Evolutionary conservation across 495 filamentous ascomycete species (phyloP), one percentile per base, ranked within the genome.

Genomic region (Terfezia boudieri): DNA sequence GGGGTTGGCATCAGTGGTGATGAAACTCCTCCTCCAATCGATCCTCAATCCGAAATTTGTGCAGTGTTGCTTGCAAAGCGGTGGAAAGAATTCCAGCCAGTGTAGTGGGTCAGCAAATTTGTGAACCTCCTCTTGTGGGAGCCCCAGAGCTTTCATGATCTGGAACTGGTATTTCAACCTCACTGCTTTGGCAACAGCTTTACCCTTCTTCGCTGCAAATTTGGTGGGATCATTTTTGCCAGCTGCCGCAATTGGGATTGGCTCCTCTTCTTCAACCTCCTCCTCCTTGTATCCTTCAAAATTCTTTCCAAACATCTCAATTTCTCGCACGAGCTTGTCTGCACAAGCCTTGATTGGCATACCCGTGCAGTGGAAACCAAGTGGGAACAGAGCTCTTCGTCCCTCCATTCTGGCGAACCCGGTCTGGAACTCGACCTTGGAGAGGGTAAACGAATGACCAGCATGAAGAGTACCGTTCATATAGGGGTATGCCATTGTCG

Each of bases 261-360:
- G 56, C 11, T 60, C 61, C 9, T 55, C 38, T 43, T 65, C 61
- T 1, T 62, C 66, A 32, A 73, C 71, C 11, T 73, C 71, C 54
- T 77, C 76, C 53, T 78, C 78, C 49, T 76, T 67, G 64, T 83
- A 87, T 12, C 74, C 68, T 67, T 89, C 83, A 60, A 98, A 98
- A 61, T 84, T 77, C 64, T 80, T 69, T 22, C 90, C 92, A 66
- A 98, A 98, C 70, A 84, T 73, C 69, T 84, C 76, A 14, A 94
- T 76, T 64, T 98, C 92, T 53, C 89, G 81, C 50, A 74, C 73
- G 37, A 98, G 78, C 70, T 95, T 96, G 69, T 98, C 90, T 26
- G 90, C 89, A 64, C 84, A 93, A 5, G 90, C 87, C 67, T 94
- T 95, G 71, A 98, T 96, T 5, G 90, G 87, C 79, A 98, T 89